A percentile compares a stretch with the other conserved stretches of the same genome.
phyloP scores from a whole-genome alignment of 73 alveolate species.

The Loxodes magnus region DNA sequence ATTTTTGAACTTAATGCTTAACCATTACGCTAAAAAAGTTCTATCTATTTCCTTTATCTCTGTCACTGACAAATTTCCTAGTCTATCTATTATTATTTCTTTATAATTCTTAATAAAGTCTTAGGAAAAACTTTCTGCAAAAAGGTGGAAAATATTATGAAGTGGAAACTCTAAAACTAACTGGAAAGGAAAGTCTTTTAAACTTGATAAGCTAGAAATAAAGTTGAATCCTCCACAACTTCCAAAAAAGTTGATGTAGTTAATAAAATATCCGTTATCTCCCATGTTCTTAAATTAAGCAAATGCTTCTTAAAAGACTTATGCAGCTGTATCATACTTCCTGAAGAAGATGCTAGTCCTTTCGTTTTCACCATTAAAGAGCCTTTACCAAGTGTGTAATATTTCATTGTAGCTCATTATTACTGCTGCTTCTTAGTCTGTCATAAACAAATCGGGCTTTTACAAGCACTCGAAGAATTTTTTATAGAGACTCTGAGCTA shows the following conservation, averaged over 20 bases:
- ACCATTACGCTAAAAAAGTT: slow-evolving; percentile 21
- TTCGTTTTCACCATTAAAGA: slow-evolving; percentile 41
- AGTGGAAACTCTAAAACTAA: slow-evolving; percentile 8
- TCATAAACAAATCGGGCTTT: slow-evolving; percentile 31
- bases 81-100: slow-evolving; percentile 20
- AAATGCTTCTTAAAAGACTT: slow-evolving; percentile 3
- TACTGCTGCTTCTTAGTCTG: slow-evolving; percentile 37
- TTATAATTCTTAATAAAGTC: slow-evolving; percentile 13
- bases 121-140: not conserved
- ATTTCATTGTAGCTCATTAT: slow-evolving; percentile 43
- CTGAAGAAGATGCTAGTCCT: slow-evolving; percentile 33
- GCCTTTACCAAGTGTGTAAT: slow-evolving; percentile 22
- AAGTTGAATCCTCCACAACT: slow-evolving; percentile 15
- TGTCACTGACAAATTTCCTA: slow-evolving; percentile 22
- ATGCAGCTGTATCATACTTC: slow-evolving; percentile 2
- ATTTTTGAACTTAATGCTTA: not conserved
- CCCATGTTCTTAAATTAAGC: not conserved
- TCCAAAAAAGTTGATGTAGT: slow-evolving; percentile 5
- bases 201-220: slow-evolving; percentile 17
- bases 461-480: slow-evolving; percentile 34
- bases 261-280: not conserved
- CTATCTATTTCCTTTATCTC: slow-evolving; percentile 50
- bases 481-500: slow-evolving; percentile 40
- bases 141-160: not conserved
- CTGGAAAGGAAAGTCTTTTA: slow-evolving; percentile 11